Conservation (phyloP, 177 flowering plant genomes). For the Vitis hybrid region DNA sequence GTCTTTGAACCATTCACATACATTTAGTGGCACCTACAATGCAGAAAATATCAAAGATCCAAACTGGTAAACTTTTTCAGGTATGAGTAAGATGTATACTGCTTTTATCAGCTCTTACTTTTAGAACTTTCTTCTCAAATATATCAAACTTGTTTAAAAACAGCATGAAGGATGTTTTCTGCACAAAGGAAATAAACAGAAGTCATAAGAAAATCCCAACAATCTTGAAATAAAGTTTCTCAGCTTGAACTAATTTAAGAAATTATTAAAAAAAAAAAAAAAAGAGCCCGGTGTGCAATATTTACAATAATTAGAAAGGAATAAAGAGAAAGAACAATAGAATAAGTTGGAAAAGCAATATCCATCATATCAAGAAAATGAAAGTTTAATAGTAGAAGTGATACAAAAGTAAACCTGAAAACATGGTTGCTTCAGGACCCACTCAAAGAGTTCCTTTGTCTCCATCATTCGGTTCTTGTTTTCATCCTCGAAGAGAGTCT, state of each 20-base stretch:
- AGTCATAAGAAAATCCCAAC: slow-evolving; percentile 1
- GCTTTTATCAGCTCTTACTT: slow-evolving; percentile 45
- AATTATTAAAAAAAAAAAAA: background rate
- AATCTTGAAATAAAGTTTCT: slow-evolving; percentile 6
- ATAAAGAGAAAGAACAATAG: background rate
- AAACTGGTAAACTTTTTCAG: background rate
- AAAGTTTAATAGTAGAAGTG: background rate
- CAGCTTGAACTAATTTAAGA: background rate
- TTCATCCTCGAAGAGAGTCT: slow-evolving; percentile 90
- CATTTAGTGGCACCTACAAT: slow-evolving; percentile 77
- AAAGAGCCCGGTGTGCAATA: background rate
- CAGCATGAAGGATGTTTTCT: slow-evolving; percentile 97
- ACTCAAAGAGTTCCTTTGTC: slow-evolving; percentile 92
- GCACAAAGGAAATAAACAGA: slow-evolving; percentile 30
- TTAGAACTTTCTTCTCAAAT: slow-evolving; percentile 87
- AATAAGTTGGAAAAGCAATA: background rate
- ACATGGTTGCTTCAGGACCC: slow-evolving; percentile 95
- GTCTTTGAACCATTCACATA: slow-evolving; percentile 96
- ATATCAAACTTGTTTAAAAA: slow-evolving; percentile 96
- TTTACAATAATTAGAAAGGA: background rate
- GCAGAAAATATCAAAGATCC: slow-evolving; percentile 10
- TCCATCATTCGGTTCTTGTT: slow-evolving; percentile 89
- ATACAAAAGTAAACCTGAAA: slow-evolving; percentile 68
- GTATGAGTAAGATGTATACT: background rate
- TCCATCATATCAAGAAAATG: background rate